A percentile compares a stretch with the other conserved stretches of the same genome.
Evolutionary conservation across 2,329 filamentous ascomycete genomes (phyloP).

Genomic region (Nemania diffusa): DNA sequence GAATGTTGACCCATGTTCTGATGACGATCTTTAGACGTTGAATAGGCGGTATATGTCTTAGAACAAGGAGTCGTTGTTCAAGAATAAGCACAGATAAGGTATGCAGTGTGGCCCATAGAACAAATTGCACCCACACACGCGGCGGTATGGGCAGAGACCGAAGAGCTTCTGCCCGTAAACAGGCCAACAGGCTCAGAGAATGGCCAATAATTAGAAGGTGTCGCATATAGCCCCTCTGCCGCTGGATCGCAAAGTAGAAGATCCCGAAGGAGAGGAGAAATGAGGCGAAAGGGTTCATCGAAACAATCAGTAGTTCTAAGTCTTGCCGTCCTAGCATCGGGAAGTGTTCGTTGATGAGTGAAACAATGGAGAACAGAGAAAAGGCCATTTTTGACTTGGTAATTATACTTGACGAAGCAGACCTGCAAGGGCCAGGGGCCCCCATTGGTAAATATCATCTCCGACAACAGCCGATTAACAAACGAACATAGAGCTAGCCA

Average conservation of each 20-base stretch:
- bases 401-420: too few species aligned
- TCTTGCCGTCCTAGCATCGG: too few species aligned
- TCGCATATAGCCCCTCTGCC: slow-evolving; percentile 1
- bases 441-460: neutral
- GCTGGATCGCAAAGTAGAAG: slow-evolving; percentile 24
- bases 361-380: neutral
- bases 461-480: neutral
- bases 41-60: neutral
- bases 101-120: slow-evolving; percentile 1
- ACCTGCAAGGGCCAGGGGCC: too few species aligned
- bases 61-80: neutral
- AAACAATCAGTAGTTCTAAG: neutral
- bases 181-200: neutral
- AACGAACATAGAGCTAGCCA: too few species aligned
- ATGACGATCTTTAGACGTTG: slow-evolving; percentile 2
- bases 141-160: neutral
- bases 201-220: neutral
- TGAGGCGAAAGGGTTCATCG: neutral
- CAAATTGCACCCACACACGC: slow-evolving; percentile 7
- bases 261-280: slow-evolving; percentile 13
- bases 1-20: slow-evolving; percentile 37
- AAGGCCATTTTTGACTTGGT: too few species aligned
- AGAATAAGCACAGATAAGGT: neutral
- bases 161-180: neutral
- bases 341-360: neutral